phyloP scores from a whole-genome alignment of 2,329 filamentous ascomycete species.

The Cladosporium sp. region DNA sequence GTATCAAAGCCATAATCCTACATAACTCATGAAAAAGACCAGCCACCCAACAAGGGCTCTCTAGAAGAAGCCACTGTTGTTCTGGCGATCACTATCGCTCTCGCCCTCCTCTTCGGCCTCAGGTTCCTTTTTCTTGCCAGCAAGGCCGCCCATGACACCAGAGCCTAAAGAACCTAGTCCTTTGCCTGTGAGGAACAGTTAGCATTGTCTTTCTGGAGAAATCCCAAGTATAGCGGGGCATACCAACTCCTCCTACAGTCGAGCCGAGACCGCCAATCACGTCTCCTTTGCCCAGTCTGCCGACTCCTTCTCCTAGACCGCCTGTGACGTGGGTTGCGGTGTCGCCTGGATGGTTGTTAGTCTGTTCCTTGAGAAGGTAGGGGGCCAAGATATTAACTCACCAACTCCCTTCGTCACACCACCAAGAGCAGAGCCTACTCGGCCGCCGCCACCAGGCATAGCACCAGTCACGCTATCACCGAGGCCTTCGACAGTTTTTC shows the following conservation, averaged over 20 bases:
- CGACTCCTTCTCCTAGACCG: constrained; percentile 42
- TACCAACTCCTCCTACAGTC: constrained; percentile 37
- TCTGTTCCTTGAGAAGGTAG: neutral
- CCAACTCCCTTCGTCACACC: constrained; percentile 40
- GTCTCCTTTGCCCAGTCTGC: constrained; percentile 42
- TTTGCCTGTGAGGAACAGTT: constrained; percentile 17
- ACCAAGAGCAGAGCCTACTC: constrained; percentile 38
- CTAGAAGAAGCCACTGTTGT: constrained; percentile 4
- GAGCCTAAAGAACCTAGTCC: constrained; percentile 26
- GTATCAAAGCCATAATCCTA: neutral
- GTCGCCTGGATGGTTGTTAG: constrained; percentile 15
- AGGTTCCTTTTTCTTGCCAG: constrained; percentile 19
- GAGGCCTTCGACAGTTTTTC: constrained; percentile 23
- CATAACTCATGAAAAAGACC: neutral
- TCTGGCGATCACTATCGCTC: constrained; percentile 6
- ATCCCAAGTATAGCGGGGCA: neutral
- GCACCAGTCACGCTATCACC: constrained; percentile 36
- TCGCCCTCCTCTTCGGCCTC: constrained; percentile 14
- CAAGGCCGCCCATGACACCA: constrained; percentile 30
- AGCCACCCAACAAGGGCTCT: neutral
- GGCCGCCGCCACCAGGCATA: constrained; percentile 28
- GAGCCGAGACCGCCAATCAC: constrained; percentile 40
- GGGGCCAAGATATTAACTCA: constrained; percentile 4
- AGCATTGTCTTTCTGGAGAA: neutral
- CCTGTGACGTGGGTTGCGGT: constrained; percentile 38